A percentile compares a stretch with the other conserved stretches of the same genome.
phyloP scores from a whole-genome alignment of 2,329 filamentous ascomycete genomes.

The Colletotrichum lupini region DNA sequence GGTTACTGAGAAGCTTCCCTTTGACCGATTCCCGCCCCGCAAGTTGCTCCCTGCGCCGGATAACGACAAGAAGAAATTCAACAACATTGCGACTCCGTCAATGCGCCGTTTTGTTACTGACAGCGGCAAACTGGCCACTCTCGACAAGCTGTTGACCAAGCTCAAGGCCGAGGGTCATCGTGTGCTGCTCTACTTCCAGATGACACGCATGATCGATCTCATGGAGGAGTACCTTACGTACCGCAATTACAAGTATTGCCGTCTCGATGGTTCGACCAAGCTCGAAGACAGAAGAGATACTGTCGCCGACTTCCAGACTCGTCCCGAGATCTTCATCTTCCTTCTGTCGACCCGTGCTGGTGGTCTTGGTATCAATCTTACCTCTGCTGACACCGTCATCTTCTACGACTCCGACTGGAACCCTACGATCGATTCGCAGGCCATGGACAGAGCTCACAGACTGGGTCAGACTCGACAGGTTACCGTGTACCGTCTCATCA shows the following conservation, averaged over 20 bases:
- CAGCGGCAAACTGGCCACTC: conserved; percentile 92
- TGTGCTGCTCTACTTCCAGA: conserved; percentile 98
- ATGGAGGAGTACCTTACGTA: conserved; percentile 99
- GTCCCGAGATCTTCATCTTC: conserved; percentile 97
- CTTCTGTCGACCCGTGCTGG: conserved; percentile 94
- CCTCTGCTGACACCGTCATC: conserved; percentile 96
- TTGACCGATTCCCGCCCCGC: conserved; percentile 70
- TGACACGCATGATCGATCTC: conserved; percentile 99
- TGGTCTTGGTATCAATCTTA: conserved; percentile 97
- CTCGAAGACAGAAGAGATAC: conserved; percentile 97
- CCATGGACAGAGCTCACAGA: conserved; percentile 99
- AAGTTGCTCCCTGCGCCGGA: conserved; percentile 81
- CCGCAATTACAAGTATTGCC: conserved; percentile 98
- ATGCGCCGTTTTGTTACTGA: conserved; percentile 99
- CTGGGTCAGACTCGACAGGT: conserved; percentile 96
- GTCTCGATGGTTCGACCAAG: conserved; percentile 96
- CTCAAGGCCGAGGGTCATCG: conserved; percentile 94
- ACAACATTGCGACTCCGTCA: conserved; percentile 90
- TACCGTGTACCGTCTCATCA: conserved; percentile 97
- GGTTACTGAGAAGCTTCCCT: conserved; percentile 77
- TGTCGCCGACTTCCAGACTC: conserved; percentile 94
- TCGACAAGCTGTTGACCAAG: conserved; percentile 87
- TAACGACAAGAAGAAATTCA: conserved; percentile 86
- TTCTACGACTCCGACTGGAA: conserved; percentile 99
- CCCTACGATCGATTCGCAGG: conserved; percentile 97